These are phyloP conservation scores for Cladosporium austrohemisphaericum DNA, from an alignment of 2,329 filamentous ascomycete genomes.

Conservation along the genomic window DNA sequence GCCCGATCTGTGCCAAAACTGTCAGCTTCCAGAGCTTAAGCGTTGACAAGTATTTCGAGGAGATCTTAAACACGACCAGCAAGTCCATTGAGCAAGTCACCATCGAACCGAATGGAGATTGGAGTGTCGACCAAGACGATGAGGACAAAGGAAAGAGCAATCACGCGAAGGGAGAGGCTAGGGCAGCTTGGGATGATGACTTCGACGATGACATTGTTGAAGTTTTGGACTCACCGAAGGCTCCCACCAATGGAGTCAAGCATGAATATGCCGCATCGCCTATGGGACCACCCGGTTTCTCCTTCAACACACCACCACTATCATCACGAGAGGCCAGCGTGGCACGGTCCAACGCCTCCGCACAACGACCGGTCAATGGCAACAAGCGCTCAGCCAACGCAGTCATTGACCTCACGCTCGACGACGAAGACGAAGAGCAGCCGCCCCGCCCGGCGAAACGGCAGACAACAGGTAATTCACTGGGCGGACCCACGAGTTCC, in stretches of 20 bases:
- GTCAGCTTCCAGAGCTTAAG: conserved; percentile 78
- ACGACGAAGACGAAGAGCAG: conserved; percentile 45
- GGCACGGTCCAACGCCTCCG: conserved; percentile 30
- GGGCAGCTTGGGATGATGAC: conserved; percentile 36
- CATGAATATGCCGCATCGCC: conserved; percentile 17
- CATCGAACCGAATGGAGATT: conserved; percentile 81
- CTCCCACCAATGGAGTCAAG: conserved; percentile 27
- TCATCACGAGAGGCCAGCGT: conserved; percentile 43
- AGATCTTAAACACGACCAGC: conserved; percentile 74
- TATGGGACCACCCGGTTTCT: conserved; percentile 12
- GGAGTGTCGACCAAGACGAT: conserved; percentile 54
- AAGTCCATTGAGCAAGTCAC: conserved; percentile 76
- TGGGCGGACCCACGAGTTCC: conserved; percentile 14
- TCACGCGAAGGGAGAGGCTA: conserved; percentile 29
- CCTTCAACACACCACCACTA: conserved; percentile 41
- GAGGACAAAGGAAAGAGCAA: conserved; percentile 39
- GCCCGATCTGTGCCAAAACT: conserved; percentile 83
- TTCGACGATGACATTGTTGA: conserved; percentile 45
- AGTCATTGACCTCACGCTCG: conserved; percentile 49
- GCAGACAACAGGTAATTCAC: conserved; percentile 22
- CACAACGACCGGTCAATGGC: conserved; percentile 31
- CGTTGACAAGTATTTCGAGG: conserved; percentile 85
- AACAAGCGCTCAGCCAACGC: conserved; percentile 41
- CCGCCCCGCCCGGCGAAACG: conserved; percentile 30
- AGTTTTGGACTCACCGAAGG: conserved; percentile 31